These are phyloP conservation scores for Chenopodium album DNA, from an alignment of 148 eudicot species.

Conservation along the genomic window DNA sequence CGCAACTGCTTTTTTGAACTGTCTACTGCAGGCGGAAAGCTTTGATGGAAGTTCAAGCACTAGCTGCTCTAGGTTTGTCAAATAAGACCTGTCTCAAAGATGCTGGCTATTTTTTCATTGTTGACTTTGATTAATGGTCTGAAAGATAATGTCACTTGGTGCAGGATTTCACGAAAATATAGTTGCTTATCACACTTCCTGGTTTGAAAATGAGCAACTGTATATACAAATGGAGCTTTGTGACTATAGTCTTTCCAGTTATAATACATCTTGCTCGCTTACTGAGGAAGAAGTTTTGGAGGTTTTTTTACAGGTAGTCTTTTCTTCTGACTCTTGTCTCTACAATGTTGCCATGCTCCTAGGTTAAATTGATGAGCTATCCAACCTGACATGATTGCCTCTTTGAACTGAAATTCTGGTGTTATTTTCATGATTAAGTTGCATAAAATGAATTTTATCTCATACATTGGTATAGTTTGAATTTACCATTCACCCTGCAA, in stretches of 20 bases:
- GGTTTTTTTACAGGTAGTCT: slow-evolving; percentile 63
- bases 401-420: neutral
- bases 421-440: neutral
- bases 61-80: slow-evolving; percentile 79
- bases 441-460: neutral
- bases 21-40: slow-evolving; percentile 72
- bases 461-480: neutral
- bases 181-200: slow-evolving; percentile 75
- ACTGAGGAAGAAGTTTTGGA: slow-evolving; percentile 57
- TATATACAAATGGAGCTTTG: slow-evolving; percentile 96
- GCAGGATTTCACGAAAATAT: slow-evolving; percentile 78
- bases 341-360: neutral
- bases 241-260: slow-evolving; percentile 63
- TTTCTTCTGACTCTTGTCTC: neutral
- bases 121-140: neutral
- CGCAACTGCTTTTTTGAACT: slow-evolving; percentile 25
- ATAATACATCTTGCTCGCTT: slow-evolving; percentile 33
- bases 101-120: neutral
- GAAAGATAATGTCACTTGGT: slow-evolving; percentile 11
- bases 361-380: neutral
- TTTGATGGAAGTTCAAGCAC: slow-evolving; percentile 95
- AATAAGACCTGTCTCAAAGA: neutral
- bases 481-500: neutral
- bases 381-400: neutral
- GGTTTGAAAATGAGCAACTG: slow-evolving; percentile 85